A percentile compares a stretch with the other conserved stretches of the same genome.
phyloP scores from a whole-genome alignment of 495 filamentous ascomycete genomes.

The Tuber indicum region DNA sequence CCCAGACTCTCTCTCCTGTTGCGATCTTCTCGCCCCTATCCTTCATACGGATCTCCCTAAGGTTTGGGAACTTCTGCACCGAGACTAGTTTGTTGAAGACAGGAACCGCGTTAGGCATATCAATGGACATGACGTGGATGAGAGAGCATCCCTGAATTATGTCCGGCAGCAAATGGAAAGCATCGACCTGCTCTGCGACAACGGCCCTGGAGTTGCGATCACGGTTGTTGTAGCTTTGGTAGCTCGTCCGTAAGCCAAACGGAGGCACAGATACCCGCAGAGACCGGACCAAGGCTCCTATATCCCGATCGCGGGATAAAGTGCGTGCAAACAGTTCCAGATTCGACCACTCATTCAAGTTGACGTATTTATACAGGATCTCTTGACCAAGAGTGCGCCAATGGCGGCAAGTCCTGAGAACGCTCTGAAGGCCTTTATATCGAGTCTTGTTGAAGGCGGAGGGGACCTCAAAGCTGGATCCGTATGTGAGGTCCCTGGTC shows the following conservation, averaged over 20 bases:
- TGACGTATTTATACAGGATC: conserved; percentile 33
- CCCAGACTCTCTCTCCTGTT: conserved; percentile 13
- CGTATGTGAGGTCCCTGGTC: conserved; percentile 33
- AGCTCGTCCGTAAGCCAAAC: background rate
- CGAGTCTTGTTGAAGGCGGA: conserved; percentile 26
- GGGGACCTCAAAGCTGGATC: conserved; percentile 27
- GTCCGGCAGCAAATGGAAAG: background rate
- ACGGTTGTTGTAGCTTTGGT: conserved; percentile 3
- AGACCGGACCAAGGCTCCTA: background rate
- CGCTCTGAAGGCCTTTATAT: conserved; percentile 24
- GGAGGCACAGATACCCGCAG: background rate
- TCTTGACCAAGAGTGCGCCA: conserved; percentile 29
- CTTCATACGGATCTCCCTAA: conserved; percentile 35
- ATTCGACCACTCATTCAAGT: conserved; percentile 20
- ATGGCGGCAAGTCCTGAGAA: conserved; percentile 25
- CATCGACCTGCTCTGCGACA: background rate
- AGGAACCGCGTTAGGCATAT: background rate
- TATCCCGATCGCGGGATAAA: background rate
- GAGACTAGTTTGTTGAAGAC: background rate
- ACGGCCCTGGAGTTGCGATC: background rate
- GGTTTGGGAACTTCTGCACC: conserved; percentile 20
- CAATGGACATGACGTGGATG: background rate
- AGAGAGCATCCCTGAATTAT: background rate
- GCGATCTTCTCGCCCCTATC: conserved; percentile 29
- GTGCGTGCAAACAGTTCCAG: conserved; percentile 27